phyloP scores from a whole-genome alignment of 1,284 basidiomycete species.

The Sanghuangporus sanghuang region DNA sequence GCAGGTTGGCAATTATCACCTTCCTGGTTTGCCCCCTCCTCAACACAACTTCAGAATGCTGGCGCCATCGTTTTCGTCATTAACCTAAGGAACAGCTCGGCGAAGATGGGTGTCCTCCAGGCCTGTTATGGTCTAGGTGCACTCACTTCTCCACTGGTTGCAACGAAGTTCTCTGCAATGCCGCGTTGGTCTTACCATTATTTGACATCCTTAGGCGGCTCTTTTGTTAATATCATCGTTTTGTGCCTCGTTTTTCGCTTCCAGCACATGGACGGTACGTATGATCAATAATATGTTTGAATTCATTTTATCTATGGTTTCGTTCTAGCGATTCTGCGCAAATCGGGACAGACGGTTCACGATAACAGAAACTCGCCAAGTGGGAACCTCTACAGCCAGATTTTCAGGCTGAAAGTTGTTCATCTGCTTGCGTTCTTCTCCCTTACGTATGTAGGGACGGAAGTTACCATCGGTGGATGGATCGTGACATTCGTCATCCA shows the following conservation, averaged over 20 bases:
- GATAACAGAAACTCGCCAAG: slow-evolving; percentile 30
- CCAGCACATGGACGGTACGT: slow-evolving; percentile 43
- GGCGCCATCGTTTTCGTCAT: slow-evolving; percentile 54
- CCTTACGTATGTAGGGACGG: slow-evolving; percentile 64
- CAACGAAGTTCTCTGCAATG: slow-evolving; percentile 60
- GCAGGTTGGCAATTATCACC: slow-evolving; percentile 31
- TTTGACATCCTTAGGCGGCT: slow-evolving; percentile 53
- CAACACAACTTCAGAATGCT: slow-evolving; percentile 35
- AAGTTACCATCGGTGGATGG: slow-evolving; percentile 65
- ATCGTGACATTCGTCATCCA: slow-evolving; percentile 56
- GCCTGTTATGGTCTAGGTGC: slow-evolving; percentile 60
- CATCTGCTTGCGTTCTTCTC: slow-evolving; percentile 58
- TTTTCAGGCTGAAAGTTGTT: slow-evolving; percentile 47
- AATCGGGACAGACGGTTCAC: slow-evolving; percentile 30
- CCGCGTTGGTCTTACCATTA: slow-evolving; percentile 56
- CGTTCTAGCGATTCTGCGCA: slow-evolving; percentile 5
- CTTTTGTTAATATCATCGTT: slow-evolving; percentile 39
- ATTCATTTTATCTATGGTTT: slow-evolving; percentile 21
- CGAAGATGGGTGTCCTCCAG: slow-evolving; percentile 62
- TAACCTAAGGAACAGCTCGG: slow-evolving; percentile 38
- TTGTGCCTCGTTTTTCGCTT: slow-evolving; percentile 49
- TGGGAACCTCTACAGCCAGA: slow-evolving; percentile 49
- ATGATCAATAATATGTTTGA: neutral
- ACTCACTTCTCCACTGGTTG: slow-evolving; percentile 57
- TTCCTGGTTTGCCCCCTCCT: neutral